Evolutionary conservation across 257 asterid genomes (phyloP), one percentile per base, ranked within the genome.

Genomic region (Rauvolfia tetraphylla): DNA sequence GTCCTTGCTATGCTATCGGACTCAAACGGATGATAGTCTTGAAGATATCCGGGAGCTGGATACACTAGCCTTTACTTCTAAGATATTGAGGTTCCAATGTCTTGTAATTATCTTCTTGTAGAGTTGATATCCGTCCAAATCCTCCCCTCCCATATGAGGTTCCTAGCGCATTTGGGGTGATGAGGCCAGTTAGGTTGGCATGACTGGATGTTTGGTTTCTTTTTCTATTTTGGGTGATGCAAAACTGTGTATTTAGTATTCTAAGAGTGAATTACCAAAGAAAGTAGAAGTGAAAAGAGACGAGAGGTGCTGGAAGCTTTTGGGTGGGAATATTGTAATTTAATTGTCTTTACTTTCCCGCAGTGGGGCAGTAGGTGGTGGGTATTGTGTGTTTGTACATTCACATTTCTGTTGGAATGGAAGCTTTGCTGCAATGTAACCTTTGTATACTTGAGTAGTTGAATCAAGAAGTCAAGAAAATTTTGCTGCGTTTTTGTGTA

Each of bases 1-100:
- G 92, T 95, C 63, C 93, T 95, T 74, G 84, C 87, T 31, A 58
- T 87, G 75, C 84, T 92, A 36, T 86, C 96, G 4, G 88, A 88
- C 67, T 61, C 90, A 33, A 88, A 83, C 65, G 82, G 86, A 73
- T 82, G 81, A 87, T 63, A 68, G 34, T 62, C 14, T 73, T 20
- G 56, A 17, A 66, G 48, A 79, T 81, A 68, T 27, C 33, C 12
- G 56, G 73, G 61, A 58, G 81, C 71, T 42, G 71, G 80, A 61
- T 70, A 71, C 73, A 62, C 71, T 71, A 71, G 75, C 68, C 68
- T 71, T 76, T 69, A 51, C 61, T 70, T 63, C 74, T 58, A 78
- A 59, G 77, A 75, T 68, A 18, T 58, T 63, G 63, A 68, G 74
- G 87, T 73, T 86, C 79, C 69, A 78, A 79, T 76, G 76, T 73